phyloP scores from a whole-genome alignment of 192 early-diverging fungal species.

The Irineochytrium annulatum region DNA sequence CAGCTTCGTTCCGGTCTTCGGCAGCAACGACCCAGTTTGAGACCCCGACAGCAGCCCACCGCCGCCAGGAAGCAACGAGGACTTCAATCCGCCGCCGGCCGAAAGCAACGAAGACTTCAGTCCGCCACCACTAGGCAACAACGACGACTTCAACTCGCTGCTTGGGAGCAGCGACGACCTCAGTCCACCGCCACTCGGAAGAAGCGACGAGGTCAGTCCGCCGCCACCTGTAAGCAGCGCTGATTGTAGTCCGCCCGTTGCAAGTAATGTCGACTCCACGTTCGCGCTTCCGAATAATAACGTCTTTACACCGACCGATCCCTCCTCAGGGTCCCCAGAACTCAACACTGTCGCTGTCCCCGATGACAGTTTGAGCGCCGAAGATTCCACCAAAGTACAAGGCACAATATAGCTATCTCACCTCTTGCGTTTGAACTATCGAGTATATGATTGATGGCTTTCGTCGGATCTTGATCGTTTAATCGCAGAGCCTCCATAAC shows the following conservation, averaged over 20 bases:
- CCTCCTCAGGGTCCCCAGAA: constrained; percentile 11
- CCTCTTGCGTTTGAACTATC: constrained; percentile 43
- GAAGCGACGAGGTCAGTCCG: constrained; percentile 3
- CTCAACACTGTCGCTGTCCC: constrained; percentile 21
- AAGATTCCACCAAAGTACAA: neutral
- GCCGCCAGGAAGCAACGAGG: neutral
- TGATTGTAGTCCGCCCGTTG: no score
- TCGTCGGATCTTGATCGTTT: constrained; percentile 66
- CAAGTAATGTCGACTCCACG: no score
- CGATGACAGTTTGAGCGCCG: constrained; percentile 38
- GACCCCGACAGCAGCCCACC: neutral
- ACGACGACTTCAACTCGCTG: constrained; percentile 1
- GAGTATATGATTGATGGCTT: constrained; percentile 61
- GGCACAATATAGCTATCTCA: neutral
- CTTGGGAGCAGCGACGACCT: constrained; percentile 4
- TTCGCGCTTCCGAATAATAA: constrained; percentile 27
- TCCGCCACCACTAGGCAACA: constrained; percentile 12
- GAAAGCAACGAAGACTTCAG: neutral
- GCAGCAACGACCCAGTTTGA: neutral
- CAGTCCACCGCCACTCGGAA: constrained; percentile 6
- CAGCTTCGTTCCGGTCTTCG: neutral
- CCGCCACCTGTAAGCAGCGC: no score
- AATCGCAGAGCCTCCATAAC: constrained; percentile 71
- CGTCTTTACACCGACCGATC: constrained; percentile 4
- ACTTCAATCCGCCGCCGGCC: constrained; percentile 13